Evolutionary conservation across 768 basidiomycete species (phyloP).

Genomic region (Dentipellis sp.): DNA sequence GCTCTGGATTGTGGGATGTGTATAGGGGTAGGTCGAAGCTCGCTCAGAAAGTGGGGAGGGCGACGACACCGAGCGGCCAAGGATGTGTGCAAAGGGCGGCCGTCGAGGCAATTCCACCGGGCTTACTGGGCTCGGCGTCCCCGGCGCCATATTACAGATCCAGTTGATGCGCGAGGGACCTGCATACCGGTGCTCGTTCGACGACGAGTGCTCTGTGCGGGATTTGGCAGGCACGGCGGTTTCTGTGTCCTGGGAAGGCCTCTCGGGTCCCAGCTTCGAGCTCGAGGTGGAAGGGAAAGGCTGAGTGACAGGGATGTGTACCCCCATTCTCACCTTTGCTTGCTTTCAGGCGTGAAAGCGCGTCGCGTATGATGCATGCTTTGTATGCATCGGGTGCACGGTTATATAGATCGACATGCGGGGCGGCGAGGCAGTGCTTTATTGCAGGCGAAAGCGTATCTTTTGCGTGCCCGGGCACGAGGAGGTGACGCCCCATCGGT

Average conservation of each 20-base stretch:
- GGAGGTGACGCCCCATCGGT: too few species aligned
- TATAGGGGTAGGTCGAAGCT: conserved; percentile 15
- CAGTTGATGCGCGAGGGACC: conserved; percentile 13
- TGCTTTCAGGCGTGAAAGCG: too few species aligned
- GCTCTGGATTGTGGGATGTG: conserved; percentile 24
- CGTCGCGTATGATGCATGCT: too few species aligned
- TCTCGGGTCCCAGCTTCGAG: not conserved
- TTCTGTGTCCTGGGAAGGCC: not conserved
- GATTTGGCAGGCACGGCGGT: too few species aligned
- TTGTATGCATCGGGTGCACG: too few species aligned
- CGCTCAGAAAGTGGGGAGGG: conserved; percentile 5
- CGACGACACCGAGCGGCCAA: conserved; percentile 11
- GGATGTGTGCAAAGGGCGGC: conserved; percentile 5
- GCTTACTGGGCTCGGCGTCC: conserved; percentile 1
- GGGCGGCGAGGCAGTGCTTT: too few species aligned
- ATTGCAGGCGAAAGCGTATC: too few species aligned
- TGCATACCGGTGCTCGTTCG: conserved; percentile 3
- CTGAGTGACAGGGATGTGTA: not conserved
- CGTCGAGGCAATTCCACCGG: conserved; percentile 1
- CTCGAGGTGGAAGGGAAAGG: not conserved
- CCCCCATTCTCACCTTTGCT: not conserved
- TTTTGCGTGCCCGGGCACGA: too few species aligned
- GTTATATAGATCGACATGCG: too few species aligned
- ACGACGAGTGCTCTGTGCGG: not conserved
- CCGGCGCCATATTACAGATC: conserved; percentile 5